These are phyloP conservation scores for Tuber borchii DNA, from an alignment of 495 filamentous ascomycete species.

Conservation along the genomic window DNA sequence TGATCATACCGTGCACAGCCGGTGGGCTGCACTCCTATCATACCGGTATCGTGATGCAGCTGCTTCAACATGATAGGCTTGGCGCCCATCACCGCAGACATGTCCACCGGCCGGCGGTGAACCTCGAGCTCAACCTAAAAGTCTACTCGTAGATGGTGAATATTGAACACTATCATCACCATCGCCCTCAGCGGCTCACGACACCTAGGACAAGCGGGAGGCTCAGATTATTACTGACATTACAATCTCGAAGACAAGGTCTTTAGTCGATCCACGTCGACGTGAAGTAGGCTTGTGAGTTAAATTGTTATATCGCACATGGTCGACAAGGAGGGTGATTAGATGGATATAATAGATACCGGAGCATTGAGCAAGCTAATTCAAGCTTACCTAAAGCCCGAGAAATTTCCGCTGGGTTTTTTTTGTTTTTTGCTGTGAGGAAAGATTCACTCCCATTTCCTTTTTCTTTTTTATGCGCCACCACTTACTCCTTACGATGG, in stretches of 20 bases:
- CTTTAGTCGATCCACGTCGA: conserved; percentile 4
- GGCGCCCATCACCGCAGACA: background rate
- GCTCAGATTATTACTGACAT: background rate
- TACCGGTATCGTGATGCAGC: background rate
- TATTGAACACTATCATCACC: background rate
- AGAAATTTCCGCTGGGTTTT: background rate
- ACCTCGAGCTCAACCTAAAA: background rate
- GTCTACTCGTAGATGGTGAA: background rate
- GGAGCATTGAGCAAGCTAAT: background rate
- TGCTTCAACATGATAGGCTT: background rate
- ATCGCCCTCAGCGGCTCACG: background rate
- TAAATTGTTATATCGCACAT: conserved; percentile 5
- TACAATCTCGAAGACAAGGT: background rate
- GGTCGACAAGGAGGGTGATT: background rate
- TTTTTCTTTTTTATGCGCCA: background rate
- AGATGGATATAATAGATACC: background rate
- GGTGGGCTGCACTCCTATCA: background rate
- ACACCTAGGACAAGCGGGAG: background rate
- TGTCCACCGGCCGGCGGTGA: background rate
- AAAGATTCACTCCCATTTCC: background rate
- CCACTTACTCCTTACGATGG: background rate
- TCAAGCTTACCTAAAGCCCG: background rate
- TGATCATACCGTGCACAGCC: conserved; percentile 4
- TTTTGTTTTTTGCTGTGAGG: background rate
- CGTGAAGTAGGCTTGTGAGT: background rate